Conservation (phyloP, 805 yeast species). For the Barnettozyma sucrosica region DNA sequence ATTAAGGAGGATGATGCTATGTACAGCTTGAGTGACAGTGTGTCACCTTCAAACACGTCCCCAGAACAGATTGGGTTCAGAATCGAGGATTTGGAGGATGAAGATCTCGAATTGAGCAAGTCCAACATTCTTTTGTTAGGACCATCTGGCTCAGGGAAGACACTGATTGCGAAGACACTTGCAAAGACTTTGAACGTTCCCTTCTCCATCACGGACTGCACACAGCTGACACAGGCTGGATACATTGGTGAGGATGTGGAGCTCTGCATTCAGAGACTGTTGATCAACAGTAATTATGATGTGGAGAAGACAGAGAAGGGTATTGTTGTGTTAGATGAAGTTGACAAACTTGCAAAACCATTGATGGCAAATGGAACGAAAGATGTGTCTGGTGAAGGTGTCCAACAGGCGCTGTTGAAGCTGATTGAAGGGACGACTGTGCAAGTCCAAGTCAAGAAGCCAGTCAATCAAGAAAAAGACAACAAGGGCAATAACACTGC, state of each 20-base stretch:
- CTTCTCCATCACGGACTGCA: conserved; percentile 54
- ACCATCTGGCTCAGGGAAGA: conserved; percentile 60
- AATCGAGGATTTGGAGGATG: conserved; percentile 26
- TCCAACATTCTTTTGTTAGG: conserved; percentile 52
- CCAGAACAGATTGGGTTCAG: conserved; percentile 29
- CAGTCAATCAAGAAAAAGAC: conserved; percentile 29
- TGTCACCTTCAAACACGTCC: conserved; percentile 20
- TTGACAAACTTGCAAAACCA: conserved; percentile 51
- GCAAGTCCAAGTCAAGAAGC: conserved; percentile 40
- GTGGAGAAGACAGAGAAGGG: conserved; percentile 50
- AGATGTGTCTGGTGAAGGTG: conserved; percentile 62
- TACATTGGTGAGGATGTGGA: conserved; percentile 63
- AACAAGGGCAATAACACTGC: conserved; percentile 27
- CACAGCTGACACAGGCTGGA: conserved; percentile 59
- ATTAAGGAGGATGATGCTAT: conserved; percentile 27
- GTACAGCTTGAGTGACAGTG: conserved; percentile 19
- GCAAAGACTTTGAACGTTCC: conserved; percentile 50
- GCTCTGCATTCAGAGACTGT: conserved; percentile 45
- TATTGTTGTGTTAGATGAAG: conserved; percentile 53
- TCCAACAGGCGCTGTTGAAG: conserved; percentile 53
- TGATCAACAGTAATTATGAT: conserved; percentile 45
- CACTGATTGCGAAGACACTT: conserved; percentile 48
- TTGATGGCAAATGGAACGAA: conserved; percentile 41
- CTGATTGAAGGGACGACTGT: conserved; percentile 52
- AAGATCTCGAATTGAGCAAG: conserved; percentile 44